Conservation (phyloP, 2,329 filamentous ascomycete genomes). For the Cladobotryum mycophilum region DNA sequence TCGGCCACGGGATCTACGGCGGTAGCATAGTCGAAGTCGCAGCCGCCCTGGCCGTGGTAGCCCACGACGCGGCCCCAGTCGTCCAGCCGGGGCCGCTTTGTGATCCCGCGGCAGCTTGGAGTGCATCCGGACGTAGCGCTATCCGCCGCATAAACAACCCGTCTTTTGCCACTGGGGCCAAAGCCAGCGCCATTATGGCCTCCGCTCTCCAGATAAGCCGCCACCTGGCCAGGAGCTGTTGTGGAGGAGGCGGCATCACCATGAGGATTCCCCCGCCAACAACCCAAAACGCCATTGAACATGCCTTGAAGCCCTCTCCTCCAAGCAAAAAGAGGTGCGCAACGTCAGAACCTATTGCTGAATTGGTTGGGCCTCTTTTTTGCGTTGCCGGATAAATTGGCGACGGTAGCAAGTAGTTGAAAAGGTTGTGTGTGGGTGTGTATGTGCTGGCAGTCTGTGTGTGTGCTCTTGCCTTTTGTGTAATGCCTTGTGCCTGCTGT, state of each 20-base stretch:
- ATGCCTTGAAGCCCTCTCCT: constrained; percentile 21
- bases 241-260: constrained; percentile 15
- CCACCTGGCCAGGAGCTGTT: constrained; percentile 7
- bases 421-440: too few species aligned
- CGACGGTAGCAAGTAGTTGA: too few species aligned
- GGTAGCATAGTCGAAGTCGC: neutral
- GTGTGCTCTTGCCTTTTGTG: too few species aligned
- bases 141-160: constrained; percentile 9
- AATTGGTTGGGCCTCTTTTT: too few species aligned
- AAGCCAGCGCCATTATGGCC: neutral
- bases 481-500: too few species aligned
- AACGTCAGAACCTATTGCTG: too few species aligned
- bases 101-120: constrained; percentile 9
- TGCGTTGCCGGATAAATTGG: too few species aligned
- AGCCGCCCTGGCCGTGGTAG: constrained; percentile 4
- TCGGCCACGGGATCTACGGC: neutral
- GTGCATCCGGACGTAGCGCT: constrained; percentile 2
- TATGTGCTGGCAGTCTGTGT: too few species aligned
- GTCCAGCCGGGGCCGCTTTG: constrained; percentile 10
- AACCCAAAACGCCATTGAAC: constrained; percentile 37
- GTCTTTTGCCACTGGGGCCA: constrained; percentile 9
- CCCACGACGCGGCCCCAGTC: constrained; percentile 11
- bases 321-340: neutral
- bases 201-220: neutral
- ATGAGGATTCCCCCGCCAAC: constrained; percentile 26